Evolutionary conservation across 352 stramenopile species (phyloP), one percentile per base, ranked within the genome.

Genomic region (Detonula confervacea): DNA sequence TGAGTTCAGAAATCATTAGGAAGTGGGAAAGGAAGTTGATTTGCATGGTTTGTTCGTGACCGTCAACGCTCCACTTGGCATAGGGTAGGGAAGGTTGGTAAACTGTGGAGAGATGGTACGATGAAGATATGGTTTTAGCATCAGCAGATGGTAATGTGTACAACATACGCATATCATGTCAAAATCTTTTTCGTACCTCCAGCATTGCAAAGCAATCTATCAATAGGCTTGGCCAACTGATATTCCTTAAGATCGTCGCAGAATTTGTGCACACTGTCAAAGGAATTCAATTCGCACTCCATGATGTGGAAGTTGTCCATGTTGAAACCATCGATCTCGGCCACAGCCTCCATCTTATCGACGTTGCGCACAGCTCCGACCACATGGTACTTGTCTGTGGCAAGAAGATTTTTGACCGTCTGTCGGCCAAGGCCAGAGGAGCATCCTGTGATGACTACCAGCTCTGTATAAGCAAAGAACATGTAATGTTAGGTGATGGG

Each of bases 11-110:
- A 47, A 93, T 90, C 87, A 95, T 92, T 1, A 96, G 82, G 62
- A 97, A 97, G 80, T 97, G 94, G 5, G 81, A 91, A 33, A 96
- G 82, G 74, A 94, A 95, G 73, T 96, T 97, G 39, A 96, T 92
- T 85, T 95, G 91, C 87, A 96, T 92, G 0, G 88, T 94, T 80
- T 95, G 87, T 84, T 97, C 94, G 65, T 96, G 92, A 52, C 92
- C 92, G 73, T 97, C 94, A 9, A 88, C 81, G 44, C 87, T 95
- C 86, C 89, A 95, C 69, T 94, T 95, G 24, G 91, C 87, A 72
- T 95, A 86, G 16, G 82, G 73, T 12, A 94, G 71, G n/a, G 87
- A 84, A 39, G 92, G 92, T 72, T 95, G 91, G 77, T 96, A 97
- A 9, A 96, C 90, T 73, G 52, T 52, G 24, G 44, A 3, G 44